phyloP scores from a whole-genome alignment of 2,329 filamentous ascomycete species.

The Colletotrichum sp. region DNA sequence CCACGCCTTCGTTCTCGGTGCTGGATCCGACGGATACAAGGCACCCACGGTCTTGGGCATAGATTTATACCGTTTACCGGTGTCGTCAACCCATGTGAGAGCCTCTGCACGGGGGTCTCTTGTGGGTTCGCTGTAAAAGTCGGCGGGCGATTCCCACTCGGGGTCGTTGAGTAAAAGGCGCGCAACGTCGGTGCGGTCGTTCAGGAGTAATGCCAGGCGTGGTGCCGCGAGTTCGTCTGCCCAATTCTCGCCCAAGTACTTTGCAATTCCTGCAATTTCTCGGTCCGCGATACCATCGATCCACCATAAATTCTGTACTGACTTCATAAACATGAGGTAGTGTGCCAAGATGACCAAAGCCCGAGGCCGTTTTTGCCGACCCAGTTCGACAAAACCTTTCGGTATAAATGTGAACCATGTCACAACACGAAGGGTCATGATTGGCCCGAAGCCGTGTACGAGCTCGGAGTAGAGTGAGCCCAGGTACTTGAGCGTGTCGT shows the following conservation, averaged over 20 bases:
- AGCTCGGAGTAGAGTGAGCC: slow-evolving; percentile 58
- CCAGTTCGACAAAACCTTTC: slow-evolving; percentile 46
- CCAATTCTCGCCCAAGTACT: slow-evolving; percentile 46
- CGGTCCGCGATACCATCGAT: slow-evolving; percentile 48
- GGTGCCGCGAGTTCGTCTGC: slow-evolving; percentile 46
- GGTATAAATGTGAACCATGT: slow-evolving; percentile 60
- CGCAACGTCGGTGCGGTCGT: slow-evolving; percentile 39
- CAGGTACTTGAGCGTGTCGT: slow-evolving; percentile 51
- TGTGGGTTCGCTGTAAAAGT: not conserved
- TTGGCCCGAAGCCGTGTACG: slow-evolving; percentile 45
- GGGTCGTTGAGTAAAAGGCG: slow-evolving; percentile 50
- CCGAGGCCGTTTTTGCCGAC: slow-evolving; percentile 44
- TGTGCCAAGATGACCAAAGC: slow-evolving; percentile 58
- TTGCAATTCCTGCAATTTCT: slow-evolving; percentile 49
- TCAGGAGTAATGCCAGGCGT: slow-evolving; percentile 36
- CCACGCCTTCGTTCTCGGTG: not conserved
- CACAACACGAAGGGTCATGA: slow-evolving; percentile 54
- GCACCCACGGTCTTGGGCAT: slow-evolving; percentile 13
- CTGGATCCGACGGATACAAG: not conserved
- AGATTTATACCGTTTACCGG: slow-evolving; percentile 9
- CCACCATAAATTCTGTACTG: slow-evolving; percentile 54
- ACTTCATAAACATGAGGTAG: slow-evolving; percentile 56
- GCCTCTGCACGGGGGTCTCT: not conserved
- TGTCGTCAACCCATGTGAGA: slow-evolving; percentile 24
- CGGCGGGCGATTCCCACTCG: slow-evolving; percentile 40